Base-by-base conservation (phyloP, 2,329 filamentous ascomycete species). In the Remersonia thermophila region DNA sequence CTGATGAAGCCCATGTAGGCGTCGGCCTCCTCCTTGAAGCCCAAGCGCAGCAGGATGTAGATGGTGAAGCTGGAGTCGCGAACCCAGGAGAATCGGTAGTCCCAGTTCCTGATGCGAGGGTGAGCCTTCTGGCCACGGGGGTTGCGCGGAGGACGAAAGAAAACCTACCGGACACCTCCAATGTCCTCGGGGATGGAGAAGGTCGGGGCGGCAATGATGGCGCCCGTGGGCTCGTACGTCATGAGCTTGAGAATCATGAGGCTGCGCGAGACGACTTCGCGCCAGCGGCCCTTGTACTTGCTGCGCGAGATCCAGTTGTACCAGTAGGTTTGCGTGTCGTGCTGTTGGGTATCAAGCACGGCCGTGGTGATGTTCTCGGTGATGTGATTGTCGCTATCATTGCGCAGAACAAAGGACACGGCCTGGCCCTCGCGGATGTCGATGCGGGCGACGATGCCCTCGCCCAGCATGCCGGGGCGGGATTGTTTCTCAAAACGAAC, bases 1-100 rank as follows among this genome's bases (percentile, higher is more conserved):
- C 73, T 82, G 45, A 87, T 84, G 52, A 85, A 87, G 36, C 70
- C 67, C 68, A 85, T 84, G 55, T 84, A 87, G 1, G 79, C 75
- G 52, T 86, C 78, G 3, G 81, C 81, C 55, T 87, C 82, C 14
- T 77, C 70, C 18, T 66, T 76, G 57, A 85, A 86, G 5, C 82
- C 82, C 53, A 86, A 71, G 11, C 81, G 75, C 2, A 87, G 67
- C 20, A 87, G 67, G 43, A 86, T 78, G 48, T 86, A 86, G 46
- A 85, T 75, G 1, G 79, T 83, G 56, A 85, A 85, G 45, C 77
- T 83, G 1, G 77, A 75, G 57, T 87, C 81, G 15, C 82, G 70
- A 26, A 86, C 73, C 82, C 82, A 87, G 8, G 69, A 82, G 56
- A 73, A 87, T n/a, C 79, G 69, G 50, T 83, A 83, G 53, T 83